phyloP scores from a whole-genome alignment of 805 yeast genomes.

The Babjeviella inositovora region DNA sequence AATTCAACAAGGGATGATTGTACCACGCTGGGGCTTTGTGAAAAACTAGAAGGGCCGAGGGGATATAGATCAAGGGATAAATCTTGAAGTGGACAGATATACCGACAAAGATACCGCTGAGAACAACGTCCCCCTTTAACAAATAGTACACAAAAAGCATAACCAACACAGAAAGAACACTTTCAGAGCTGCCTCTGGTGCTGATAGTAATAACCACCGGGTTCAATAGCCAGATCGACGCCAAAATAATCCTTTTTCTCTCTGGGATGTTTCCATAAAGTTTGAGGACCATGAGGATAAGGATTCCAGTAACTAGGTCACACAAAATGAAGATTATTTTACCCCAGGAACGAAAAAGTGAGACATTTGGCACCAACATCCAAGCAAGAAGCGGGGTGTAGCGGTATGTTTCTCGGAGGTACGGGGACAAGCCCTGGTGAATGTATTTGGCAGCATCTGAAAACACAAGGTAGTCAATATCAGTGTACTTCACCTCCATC shows the following conservation, averaged over 20 bases:
- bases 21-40: constrained; percentile 4
- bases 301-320: constrained; percentile 67
- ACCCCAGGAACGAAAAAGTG: constrained; percentile 31
- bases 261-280: constrained; percentile 8
- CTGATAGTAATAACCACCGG: constrained; percentile 92
- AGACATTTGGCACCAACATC: constrained; percentile 57
- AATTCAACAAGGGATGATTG: constrained; percentile 10
- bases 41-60: constrained; percentile 42
- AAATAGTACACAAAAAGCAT: constrained; percentile 38
- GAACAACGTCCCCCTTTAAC: constrained; percentile 9
- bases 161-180: constrained; percentile 66
- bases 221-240: constrained; percentile 73
- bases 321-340: constrained; percentile 62
- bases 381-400: constrained; percentile 88
- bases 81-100: constrained; percentile 78
- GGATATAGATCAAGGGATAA: constrained; percentile 81
- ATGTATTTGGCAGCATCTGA: constrained; percentile 81
- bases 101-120: constrained; percentile 44
- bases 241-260: constrained; percentile 19
- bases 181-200: constrained; percentile 89
- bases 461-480: constrained; percentile 86
- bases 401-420: constrained; percentile 72
- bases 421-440: constrained; percentile 50
- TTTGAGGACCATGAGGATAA: constrained; percentile 27
- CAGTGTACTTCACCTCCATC: constrained; percentile 78